A percentile compares a stretch with the other conserved stretches of the same genome.
Evolutionary conservation across 306 rosid species (phyloP).

Genomic region (Myrica gale): DNA sequence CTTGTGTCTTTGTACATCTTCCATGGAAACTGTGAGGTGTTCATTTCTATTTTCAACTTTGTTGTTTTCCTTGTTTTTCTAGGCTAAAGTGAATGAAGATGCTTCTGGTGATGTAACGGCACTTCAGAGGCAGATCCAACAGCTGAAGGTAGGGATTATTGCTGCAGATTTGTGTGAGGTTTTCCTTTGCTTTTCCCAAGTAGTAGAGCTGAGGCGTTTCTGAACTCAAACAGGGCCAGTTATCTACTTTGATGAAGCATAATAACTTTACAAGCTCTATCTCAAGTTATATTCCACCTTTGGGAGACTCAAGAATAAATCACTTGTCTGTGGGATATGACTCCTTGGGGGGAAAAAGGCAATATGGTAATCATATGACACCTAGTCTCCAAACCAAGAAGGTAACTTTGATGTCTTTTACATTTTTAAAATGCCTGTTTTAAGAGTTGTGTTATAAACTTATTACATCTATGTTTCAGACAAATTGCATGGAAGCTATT

Average conservation of each 20-base stretch:
- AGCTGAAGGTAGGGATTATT: slow-evolving; percentile 61
- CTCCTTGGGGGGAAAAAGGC: slow-evolving; percentile 30
- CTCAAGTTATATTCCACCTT: slow-evolving; percentile 50
- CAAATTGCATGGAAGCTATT: slow-evolving; percentile 52
- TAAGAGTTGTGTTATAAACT: slow-evolving; percentile 20
- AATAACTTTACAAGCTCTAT: slow-evolving; percentile 30
- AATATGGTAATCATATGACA: slow-evolving; percentile 34
- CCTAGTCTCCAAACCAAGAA: slow-evolving; percentile 39
- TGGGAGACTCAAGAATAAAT: slow-evolving; percentile 44
- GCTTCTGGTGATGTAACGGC: slow-evolving; percentile 86
- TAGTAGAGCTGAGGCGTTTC: slow-evolving; percentile 34
- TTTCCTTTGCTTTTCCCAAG: slow-evolving; percentile 17
- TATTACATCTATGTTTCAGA: slow-evolving; percentile 51
- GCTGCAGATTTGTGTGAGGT: slow-evolving; percentile 28
- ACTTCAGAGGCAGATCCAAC: slow-evolving; percentile 84
- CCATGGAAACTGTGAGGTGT: not conserved
- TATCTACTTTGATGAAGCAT: slow-evolving; percentile 66
- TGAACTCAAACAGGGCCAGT: slow-evolving; percentile 60
- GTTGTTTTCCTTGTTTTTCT: slow-evolving; percentile 7
- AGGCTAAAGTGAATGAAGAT: slow-evolving; percentile 97
- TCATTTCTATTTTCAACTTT: too few species aligned
- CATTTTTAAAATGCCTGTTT: slow-evolving; percentile 1
- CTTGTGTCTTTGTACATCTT: not conserved
- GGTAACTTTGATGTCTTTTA: slow-evolving; percentile 36
- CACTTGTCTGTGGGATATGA: slow-evolving; percentile 43